Evolutionary conservation across 306 rosid species (phyloP), one percentile per base, ranked within the genome.

Genomic region (Dalbergia oliveri): DNA sequence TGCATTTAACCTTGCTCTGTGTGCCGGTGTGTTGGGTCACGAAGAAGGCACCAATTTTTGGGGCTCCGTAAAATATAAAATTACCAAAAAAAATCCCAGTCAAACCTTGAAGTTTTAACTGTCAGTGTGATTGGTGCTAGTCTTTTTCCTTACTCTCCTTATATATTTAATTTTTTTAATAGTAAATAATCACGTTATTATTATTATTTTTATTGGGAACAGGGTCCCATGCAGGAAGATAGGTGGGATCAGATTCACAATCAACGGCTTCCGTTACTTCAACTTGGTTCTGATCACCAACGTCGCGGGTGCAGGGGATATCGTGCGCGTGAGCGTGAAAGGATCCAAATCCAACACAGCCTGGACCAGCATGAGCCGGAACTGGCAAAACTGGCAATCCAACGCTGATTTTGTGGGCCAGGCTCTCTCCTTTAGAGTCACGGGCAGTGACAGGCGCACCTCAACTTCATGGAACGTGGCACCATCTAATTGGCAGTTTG

Each of bases 301-400:
- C 91, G 97, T 93, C 6, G 97, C 91, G 49, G 97, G 97, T 51
- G 95, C 97, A 86, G 97, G 97, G 72, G 88, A 92, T 59, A 85
- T 92, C 70, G 90, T 86, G 92, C 68, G 81, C 80, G 91, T 90
- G 71, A 86, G 91, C 64, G 57, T 92, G 1, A 92, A 89, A 18
- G 97, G 97, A 13, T 8, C 85, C 5, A 92, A 85, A 13, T 8
- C 85, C 5, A 92, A 85, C 9, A 89, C 90, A 0, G 87, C 33
- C 0, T 92, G 97, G 97, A 60, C 89, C 83, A 66, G 71, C 45
- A 87, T 92, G 95, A 89, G 96, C 82, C 84, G 96, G 0, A 93
- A 93, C 89, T 93, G 97, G 12, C 96, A 90, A 53, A 93, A 93
- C 57, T 93, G 97, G 97, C 97, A 92, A 70, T 92, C 97, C 90